phyloP scores from a whole-genome alignment of 306 rosid species.

The Echinosophora koreensis region DNA sequence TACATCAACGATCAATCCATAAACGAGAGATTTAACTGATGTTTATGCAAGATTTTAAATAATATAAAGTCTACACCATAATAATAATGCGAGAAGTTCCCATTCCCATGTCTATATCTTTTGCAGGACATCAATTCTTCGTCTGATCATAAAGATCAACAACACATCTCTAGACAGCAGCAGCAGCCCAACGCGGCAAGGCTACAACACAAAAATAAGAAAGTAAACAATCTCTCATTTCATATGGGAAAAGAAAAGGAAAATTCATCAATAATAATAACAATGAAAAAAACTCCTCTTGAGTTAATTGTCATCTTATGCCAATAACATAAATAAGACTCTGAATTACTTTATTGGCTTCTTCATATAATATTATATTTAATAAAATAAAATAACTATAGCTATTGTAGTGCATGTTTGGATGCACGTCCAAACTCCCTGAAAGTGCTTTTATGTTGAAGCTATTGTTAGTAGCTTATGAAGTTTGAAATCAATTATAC shows the following conservation, averaged over 20 bases:
- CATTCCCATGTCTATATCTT: background rate
- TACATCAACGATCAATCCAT: no score
- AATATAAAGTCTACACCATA: no score
- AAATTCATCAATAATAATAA: no score
- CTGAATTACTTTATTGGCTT: background rate
- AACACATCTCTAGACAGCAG: conserved; percentile 42
- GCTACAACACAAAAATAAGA: conserved; percentile 35
- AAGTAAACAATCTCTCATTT: background rate
- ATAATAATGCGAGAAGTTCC: no score
- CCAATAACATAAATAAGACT: background rate
- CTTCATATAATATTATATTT: background rate
- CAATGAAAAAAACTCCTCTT: background rate
- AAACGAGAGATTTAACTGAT: background rate
- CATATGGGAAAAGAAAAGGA: no score
- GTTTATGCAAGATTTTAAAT: background rate
- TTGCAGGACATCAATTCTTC: background rate
- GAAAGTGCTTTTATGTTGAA: no score
- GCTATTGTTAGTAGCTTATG: no score
- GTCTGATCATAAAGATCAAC: background rate
- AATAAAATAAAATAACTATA: background rate
- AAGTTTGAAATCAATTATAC: no score
- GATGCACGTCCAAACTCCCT: no score
- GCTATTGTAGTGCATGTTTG: background rate
- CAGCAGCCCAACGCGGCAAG: conserved; percentile 37
- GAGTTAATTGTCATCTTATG: background rate